These are phyloP conservation scores for Gastrodia elata DNA, from an alignment of 106 monocot genomes.

Conservation along the genomic window DNA sequence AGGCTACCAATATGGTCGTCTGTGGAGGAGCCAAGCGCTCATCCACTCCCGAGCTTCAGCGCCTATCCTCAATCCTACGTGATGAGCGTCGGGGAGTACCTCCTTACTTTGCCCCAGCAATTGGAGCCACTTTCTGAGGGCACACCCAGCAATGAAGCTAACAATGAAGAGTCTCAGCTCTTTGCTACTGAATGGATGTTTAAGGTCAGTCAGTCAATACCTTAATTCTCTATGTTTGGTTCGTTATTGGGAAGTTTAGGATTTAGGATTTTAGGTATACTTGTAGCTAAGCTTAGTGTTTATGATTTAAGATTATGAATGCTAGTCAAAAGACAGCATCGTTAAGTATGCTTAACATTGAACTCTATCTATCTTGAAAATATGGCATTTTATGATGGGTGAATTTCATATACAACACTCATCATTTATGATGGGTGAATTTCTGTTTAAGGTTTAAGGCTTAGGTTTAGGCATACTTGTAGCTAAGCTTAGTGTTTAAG, in stretches of 20 bases:
- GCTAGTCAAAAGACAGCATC: too few relatives aligned
- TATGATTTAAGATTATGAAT: too few relatives aligned
- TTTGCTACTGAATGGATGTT: constrained; percentile 99
- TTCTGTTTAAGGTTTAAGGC: too few relatives aligned
- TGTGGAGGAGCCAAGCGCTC: constrained; percentile 62
- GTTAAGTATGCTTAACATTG: too few relatives aligned
- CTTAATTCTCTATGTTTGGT: not conserved
- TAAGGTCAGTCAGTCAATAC: constrained; percentile 49
- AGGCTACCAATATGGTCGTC: constrained; percentile 84
- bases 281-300: too few relatives aligned
- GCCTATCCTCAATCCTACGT: constrained; percentile 91
- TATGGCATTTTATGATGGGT: too few relatives aligned
- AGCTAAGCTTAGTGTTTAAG: too few relatives aligned
- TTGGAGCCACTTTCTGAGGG: constrained; percentile 85
- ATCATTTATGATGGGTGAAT: too few relatives aligned
- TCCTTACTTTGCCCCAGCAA: constrained; percentile 89
- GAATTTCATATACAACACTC: too few relatives aligned
- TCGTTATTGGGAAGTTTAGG: not conserved
- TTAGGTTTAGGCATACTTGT: too few relatives aligned
- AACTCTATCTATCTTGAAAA: too few relatives aligned
- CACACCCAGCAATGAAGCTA: constrained; percentile 39
- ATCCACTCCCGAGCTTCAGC: constrained; percentile 90
- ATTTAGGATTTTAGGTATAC: too few relatives aligned
- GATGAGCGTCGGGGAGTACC: constrained; percentile 91
- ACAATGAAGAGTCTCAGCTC: constrained; percentile 76